Percentiles rank a stretch among this genome's conserved stretches.
Conservation (phyloP, 2,329 filamentous ascomycete genomes). For the Stemphylium vesicarium region DNA sequence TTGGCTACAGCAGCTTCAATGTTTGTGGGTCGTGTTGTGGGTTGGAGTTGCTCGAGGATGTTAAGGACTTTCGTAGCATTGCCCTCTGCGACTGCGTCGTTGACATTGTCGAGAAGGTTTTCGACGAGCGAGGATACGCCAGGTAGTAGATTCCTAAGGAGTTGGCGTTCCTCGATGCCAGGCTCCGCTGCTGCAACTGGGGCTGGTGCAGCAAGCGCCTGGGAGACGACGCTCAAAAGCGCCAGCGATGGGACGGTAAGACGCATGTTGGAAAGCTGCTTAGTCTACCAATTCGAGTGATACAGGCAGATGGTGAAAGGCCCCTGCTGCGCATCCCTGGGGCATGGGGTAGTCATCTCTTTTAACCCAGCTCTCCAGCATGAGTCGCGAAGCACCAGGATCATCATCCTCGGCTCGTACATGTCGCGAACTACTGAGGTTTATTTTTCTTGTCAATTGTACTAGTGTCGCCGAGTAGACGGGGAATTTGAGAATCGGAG, state of each 20-base stretch:
- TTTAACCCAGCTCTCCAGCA: not conserved
- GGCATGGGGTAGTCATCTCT: not conserved
- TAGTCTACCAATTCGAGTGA: not conserved
- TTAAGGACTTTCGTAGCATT: slow-evolving; percentile 17
- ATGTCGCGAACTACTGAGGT: not conserved
- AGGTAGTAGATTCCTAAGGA: slow-evolving; percentile 10
- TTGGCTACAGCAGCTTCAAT: slow-evolving; percentile 17
- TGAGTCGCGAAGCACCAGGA: slow-evolving; percentile 5
- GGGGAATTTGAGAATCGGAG: not conserved
- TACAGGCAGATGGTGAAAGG: not conserved
- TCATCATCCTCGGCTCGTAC: not conserved
- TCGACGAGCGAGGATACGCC: slow-evolving; percentile 13
- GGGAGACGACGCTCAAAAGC: slow-evolving; percentile 17
- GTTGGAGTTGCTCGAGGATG: slow-evolving; percentile 22
- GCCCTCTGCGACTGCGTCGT: slow-evolving; percentile 22
- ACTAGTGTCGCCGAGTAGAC: slow-evolving; percentile 1
- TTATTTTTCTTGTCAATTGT: not conserved
- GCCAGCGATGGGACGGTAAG: slow-evolving; percentile 11
- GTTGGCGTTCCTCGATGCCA: slow-evolving; percentile 19
- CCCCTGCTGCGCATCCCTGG: not conserved
- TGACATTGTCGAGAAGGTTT: slow-evolving; percentile 18
- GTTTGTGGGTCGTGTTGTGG: slow-evolving; percentile 22
- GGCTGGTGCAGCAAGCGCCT: slow-evolving; percentile 12
- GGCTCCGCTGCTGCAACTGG: slow-evolving; percentile 1
- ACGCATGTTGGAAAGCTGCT: slow-evolving; percentile 14